Percentiles rank a stretch among this genome's conserved stretches.
These are phyloP conservation scores for Ogataea neopini DNA, from an alignment of 805 yeast species.

Conservation along the genomic window DNA sequence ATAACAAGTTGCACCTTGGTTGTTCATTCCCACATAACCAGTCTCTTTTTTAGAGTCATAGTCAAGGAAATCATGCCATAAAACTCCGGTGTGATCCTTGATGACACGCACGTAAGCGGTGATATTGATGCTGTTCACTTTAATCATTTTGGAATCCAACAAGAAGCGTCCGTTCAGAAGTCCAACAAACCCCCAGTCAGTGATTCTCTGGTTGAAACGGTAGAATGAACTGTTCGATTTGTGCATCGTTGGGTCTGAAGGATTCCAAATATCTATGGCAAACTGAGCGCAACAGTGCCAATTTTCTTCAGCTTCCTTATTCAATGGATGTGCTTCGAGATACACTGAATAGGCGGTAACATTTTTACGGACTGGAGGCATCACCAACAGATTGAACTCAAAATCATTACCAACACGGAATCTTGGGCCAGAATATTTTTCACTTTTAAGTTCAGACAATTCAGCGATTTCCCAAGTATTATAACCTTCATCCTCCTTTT, in stretches of 20 bases:
- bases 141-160: slow-evolving; percentile 29
- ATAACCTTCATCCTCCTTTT: slow-evolving; percentile 31
- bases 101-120: slow-evolving; percentile 76
- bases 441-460: slow-evolving; percentile 34
- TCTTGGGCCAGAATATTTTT: slow-evolving; percentile 41
- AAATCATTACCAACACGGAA: slow-evolving; percentile 57
- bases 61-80: slow-evolving; percentile 86
- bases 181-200: slow-evolving; percentile 96
- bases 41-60: slow-evolving; percentile 86
- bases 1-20: slow-evolving; percentile 99
- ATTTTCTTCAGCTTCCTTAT: slow-evolving; percentile 36
- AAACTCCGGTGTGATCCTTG: slow-evolving; percentile 88
- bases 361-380: slow-evolving; percentile 70
- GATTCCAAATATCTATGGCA: slow-evolving; percentile 81
- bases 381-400: slow-evolving; percentile 70
- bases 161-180: slow-evolving; percentile 60
- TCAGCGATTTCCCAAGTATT: slow-evolving; percentile 43
- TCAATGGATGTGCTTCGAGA: slow-evolving; percentile 66
- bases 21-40: slow-evolving; percentile 89
- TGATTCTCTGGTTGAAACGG: slow-evolving; percentile 70
- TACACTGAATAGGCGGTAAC: slow-evolving; percentile 67
- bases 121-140: slow-evolving; percentile 61
- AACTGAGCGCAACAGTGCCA: slow-evolving; percentile 95
- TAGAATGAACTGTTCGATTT: slow-evolving; percentile 68
- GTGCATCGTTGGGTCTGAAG: slow-evolving; percentile 62